Conservation (phyloP, 129 eudicot species). For the Artemisia annua region DNA sequence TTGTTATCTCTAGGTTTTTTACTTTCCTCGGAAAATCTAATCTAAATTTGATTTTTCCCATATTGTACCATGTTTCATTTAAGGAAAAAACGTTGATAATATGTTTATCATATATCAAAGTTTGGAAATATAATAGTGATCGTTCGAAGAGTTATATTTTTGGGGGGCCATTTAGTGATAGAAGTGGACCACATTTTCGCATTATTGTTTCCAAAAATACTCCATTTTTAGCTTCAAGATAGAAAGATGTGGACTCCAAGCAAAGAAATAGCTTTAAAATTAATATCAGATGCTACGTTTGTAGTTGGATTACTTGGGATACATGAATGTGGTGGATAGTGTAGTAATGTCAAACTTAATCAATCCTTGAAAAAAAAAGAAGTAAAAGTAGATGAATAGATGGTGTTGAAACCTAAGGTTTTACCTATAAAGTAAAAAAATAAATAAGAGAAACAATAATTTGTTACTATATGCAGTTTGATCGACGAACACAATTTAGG, state of each 20-base stretch:
- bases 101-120: slow-evolving; percentile 33
- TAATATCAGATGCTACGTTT: slow-evolving; percentile 11
- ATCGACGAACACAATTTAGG: no score
- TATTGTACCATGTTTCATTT: slow-evolving; percentile 27
- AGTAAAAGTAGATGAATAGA: neutral
- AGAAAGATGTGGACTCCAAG: slow-evolving; percentile 15
- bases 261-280: slow-evolving; percentile 8
- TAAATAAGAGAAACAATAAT: no score
- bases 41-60: neutral
- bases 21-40: slow-evolving; percentile 11
- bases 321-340: slow-evolving; percentile 25
- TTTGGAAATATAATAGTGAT: slow-evolving; percentile 26
- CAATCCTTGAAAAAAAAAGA: neutral
- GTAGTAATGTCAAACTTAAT: slow-evolving; percentile 15
- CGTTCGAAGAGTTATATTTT: slow-evolving; percentile 17
- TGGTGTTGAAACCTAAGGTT: neutral
- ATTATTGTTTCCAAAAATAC: slow-evolving; percentile 35
- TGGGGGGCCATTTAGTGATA: slow-evolving; percentile 31
- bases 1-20: slow-evolving; percentile 40
- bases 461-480: no score
- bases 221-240: slow-evolving; percentile 26
- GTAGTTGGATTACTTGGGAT: slow-evolving; percentile 10
- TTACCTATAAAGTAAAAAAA: neutral
- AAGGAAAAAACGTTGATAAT: slow-evolving; percentile 34
- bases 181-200: slow-evolving; percentile 39